Evolutionary conservation across 768 basidiomycete species (phyloP).

Genomic region (Amanita thiersii): DNA sequence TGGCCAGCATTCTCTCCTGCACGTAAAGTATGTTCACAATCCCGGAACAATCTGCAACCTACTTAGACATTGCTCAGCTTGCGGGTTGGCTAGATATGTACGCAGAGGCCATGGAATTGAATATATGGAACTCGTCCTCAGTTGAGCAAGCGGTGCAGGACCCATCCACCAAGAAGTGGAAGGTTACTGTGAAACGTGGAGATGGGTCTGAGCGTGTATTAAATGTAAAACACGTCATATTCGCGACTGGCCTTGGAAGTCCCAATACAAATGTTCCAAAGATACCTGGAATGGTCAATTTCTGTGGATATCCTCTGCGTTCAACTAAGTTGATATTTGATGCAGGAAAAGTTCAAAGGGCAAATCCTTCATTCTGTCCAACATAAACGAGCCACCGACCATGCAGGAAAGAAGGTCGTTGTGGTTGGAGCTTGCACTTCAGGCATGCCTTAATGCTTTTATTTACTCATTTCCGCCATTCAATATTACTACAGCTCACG

Average conservation of each 20-base stretch:
- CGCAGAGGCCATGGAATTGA: constrained; percentile 48
- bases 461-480: neutral
- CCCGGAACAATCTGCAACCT: neutral
- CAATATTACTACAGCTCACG: constrained; percentile 20
- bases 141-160: constrained; percentile 30
- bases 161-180: constrained; percentile 1
- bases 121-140: constrained; percentile 50
- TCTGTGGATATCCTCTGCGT: neutral
- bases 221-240: constrained; percentile 1
- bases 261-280: neutral
- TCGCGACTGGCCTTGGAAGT: neutral
- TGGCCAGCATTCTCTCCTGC: constrained; percentile 50
- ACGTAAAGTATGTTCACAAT: constrained; percentile 26
- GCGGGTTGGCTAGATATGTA: constrained; percentile 63
- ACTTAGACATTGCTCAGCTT: constrained; percentile 25
- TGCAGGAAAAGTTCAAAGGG: constrained; percentile 35
- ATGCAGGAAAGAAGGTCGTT: constrained; percentile 46
- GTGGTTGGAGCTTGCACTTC: constrained; percentile 57
- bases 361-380: constrained; percentile 35
- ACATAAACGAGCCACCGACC: constrained; percentile 32
- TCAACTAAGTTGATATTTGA: neutral
- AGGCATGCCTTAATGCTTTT: constrained; percentile 13
- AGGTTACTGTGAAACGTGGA: neutral
- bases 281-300: constrained; percentile 1
- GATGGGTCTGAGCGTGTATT: constrained; percentile 4